Evolutionary conservation across 805 yeast species (phyloP).

Genomic region (Yarrowia alimentaria): DNA sequence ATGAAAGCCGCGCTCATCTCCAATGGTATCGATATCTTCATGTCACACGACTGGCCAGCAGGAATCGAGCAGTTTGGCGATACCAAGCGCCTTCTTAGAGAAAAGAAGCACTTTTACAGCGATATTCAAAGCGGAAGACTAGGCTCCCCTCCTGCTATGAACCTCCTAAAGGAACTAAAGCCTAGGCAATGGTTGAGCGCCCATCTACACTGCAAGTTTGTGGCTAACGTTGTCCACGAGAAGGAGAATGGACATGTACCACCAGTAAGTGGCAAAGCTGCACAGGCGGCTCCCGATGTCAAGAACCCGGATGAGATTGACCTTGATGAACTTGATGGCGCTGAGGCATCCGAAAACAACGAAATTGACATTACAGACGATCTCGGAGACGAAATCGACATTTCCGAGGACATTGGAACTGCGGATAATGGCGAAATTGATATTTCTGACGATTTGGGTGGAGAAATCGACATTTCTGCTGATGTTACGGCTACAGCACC

Average conservation of each 20-base stretch:
- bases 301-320: conserved; percentile 33
- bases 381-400: background rate
- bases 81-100: conserved; percentile 46
- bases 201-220: conserved; percentile 76
- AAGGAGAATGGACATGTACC: background rate
- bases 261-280: background rate
- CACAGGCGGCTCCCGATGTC: background rate
- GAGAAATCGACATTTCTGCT: background rate
- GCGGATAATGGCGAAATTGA: conserved; percentile 1
- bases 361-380: too few relatives aligned
- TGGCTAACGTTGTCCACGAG: conserved; percentile 48
- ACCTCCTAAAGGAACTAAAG: conserved; percentile 50
- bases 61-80: conserved; percentile 70
- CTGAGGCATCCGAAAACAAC: too few relatives aligned
- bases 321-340: conserved; percentile 29
- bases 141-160: conserved; percentile 70
- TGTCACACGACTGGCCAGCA: conserved; percentile 95
- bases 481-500: background rate
- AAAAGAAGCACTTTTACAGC: conserved; percentile 63
- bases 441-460: background rate
- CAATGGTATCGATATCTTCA: conserved; percentile 50
- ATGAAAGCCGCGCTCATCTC: conserved; percentile 50
- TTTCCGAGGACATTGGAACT: background rate
- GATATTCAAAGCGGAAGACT: conserved; percentile 61
- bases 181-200: conserved; percentile 86